A percentile compares a stretch with the other conserved stretches of the same genome.
phyloP scores from a whole-genome alignment of 2,329 filamentous ascomycete genomes.

The Rhynchosporium graminicola region DNA sequence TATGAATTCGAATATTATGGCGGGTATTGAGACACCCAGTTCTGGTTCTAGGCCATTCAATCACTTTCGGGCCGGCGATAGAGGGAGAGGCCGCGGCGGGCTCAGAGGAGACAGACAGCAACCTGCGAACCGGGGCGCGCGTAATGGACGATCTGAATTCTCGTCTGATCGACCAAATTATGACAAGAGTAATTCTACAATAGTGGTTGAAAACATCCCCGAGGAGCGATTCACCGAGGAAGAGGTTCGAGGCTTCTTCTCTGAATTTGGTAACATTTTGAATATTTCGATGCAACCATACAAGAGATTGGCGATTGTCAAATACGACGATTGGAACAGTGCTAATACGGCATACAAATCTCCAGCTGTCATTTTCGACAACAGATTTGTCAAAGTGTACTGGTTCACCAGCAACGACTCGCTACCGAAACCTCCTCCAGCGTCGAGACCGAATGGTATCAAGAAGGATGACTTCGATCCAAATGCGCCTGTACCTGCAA shows the following conservation, averaged over 20 bases:
- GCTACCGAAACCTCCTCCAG: slow-evolving; percentile 37
- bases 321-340: slow-evolving; percentile 64
- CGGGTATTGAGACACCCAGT: slow-evolving; percentile 30
- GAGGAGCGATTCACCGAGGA: slow-evolving; percentile 68
- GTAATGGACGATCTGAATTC: slow-evolving; percentile 52
- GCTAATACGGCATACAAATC: slow-evolving; percentile 73
- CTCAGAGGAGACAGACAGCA: slow-evolving; percentile 35
- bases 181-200: slow-evolving; percentile 64
- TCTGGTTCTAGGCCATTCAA: slow-evolving; percentile 16
- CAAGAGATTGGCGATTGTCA: slow-evolving; percentile 68
- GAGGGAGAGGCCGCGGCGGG: slow-evolving; percentile 39
- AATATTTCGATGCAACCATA: slow-evolving; percentile 66
- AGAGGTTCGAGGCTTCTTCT: slow-evolving; percentile 67
- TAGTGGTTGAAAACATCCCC: slow-evolving; percentile 79
- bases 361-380: slow-evolving; percentile 81
- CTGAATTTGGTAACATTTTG: slow-evolving; percentile 66
- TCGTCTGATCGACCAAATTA: slow-evolving; percentile 63
- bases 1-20: slow-evolving; percentile 49
- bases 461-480: slow-evolving; percentile 35
- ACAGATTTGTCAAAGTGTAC: slow-evolving; percentile 82
- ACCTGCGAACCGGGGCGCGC: slow-evolving; percentile 26
- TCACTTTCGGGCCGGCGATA: slow-evolving; percentile 29
- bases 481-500: slow-evolving; percentile 31
- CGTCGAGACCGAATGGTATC: slow-evolving; percentile 37
- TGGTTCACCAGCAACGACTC: slow-evolving; percentile 63